Percentiles rank a stretch among this genome's conserved stretches.
phyloP scores from a whole-genome alignment of 2,329 filamentous ascomycete species.

The Colletotrichum karsti region DNA sequence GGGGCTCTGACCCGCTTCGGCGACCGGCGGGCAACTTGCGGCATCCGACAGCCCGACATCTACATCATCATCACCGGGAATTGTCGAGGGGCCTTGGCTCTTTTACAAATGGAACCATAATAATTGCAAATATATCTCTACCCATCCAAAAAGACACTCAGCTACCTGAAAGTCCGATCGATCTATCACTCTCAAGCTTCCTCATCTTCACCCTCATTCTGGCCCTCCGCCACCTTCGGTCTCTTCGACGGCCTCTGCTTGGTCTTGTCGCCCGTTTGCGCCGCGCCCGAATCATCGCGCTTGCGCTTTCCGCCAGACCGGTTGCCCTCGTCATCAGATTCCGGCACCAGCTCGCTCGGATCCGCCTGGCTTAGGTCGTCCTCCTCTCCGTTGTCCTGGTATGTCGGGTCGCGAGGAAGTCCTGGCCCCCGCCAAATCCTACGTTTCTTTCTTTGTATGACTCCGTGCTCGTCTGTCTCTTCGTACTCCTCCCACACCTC shows the following conservation, averaged over 20 bases:
- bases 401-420: slow-evolving; percentile 11
- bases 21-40: not conserved
- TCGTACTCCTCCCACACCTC: not conserved
- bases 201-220: not conserved
- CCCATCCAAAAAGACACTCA: not conserved
- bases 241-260: too few relatives aligned
- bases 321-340: not conserved
- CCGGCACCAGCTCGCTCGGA: not conserved
- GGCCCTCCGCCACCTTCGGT: not conserved
- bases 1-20: not conserved
- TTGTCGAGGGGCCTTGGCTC: not conserved
- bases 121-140: not conserved
- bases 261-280: not conserved
- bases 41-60: not conserved
- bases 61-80: not conserved
- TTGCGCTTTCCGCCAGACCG: not conserved
- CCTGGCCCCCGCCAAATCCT: not conserved
- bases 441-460: not conserved
- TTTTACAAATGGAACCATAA: not conserved
- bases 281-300: not conserved
- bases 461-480: not conserved
- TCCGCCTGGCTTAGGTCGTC: slow-evolving; percentile 14
- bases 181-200: not conserved
- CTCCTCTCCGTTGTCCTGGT: slow-evolving; percentile 10
- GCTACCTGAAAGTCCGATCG: not conserved